Evolutionary conservation across 371 early-diverging fungal species (phyloP).

Genomic region (Syncephalastrum racemosum): DNA sequence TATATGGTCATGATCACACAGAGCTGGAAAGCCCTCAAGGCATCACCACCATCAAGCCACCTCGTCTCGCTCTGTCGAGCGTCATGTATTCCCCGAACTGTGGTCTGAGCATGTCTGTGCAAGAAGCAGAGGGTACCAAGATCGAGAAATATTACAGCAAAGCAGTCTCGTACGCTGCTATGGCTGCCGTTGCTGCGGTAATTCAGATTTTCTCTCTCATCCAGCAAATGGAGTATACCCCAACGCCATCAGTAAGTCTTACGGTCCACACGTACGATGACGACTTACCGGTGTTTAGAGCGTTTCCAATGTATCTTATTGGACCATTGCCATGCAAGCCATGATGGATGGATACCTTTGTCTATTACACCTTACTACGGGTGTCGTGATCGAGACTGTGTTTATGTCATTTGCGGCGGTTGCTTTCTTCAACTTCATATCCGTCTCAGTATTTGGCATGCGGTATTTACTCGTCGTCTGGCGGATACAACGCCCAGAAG

Average conservation of each 20-base stretch:
- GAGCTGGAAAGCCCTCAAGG: slow-evolving; percentile 58
- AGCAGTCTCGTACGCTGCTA: slow-evolving; percentile 55
- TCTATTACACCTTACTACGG: slow-evolving; percentile 63
- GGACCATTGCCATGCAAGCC: slow-evolving; percentile 69
- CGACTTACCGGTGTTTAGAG: slow-evolving; percentile 26
- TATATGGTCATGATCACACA: not conserved
- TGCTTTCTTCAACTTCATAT: slow-evolving; percentile 68
- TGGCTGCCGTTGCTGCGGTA: slow-evolving; percentile 51
- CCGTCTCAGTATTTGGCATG: slow-evolving; percentile 73
- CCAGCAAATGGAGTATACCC: slow-evolving; percentile 73
- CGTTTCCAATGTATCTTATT: slow-evolving; percentile 75
- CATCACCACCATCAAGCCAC: slow-evolving; percentile 49
- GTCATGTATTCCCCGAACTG: slow-evolving; percentile 66
- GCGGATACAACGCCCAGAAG: slow-evolving; percentile 68
- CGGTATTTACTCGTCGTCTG: slow-evolving; percentile 73
- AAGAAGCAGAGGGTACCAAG: slow-evolving; percentile 49
- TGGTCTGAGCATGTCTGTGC: slow-evolving; percentile 38
- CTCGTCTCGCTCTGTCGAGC: slow-evolving; percentile 46
- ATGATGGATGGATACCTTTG: slow-evolving; percentile 72
- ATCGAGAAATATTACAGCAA: slow-evolving; percentile 57
- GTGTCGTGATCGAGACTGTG: slow-evolving; percentile 54
- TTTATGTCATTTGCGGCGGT: slow-evolving; percentile 68
- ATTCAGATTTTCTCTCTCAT: slow-evolving; percentile 62
- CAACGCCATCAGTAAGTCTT: slow-evolving; percentile 67
- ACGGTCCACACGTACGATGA: not conserved